Percentiles rank a stretch among this genome's conserved stretches.
Conservation (phyloP, 2,329 filamentous ascomycete species). For the Epichloe scottii region DNA sequence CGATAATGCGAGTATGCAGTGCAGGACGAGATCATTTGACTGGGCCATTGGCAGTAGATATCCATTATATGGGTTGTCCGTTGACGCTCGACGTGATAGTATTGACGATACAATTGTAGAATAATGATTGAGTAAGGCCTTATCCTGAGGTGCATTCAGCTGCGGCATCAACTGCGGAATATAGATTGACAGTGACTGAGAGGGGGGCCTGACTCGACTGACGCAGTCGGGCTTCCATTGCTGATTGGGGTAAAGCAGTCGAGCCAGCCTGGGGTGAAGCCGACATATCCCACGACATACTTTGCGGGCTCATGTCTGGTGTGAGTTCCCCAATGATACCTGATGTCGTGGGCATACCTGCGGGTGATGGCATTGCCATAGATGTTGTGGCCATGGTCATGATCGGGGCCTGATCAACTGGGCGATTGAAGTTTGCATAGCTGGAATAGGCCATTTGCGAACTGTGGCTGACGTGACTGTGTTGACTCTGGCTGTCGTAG, state of each 20-base stretch:
- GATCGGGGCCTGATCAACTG: slow-evolving; percentile 1
- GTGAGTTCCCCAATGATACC: slow-evolving; percentile 6
- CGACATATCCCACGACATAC: slow-evolving; percentile 12
- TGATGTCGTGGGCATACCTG: slow-evolving; percentile 3
- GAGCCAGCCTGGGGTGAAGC: slow-evolving; percentile 13
- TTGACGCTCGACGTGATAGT: slow-evolving; percentile 17
- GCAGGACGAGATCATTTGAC: slow-evolving; percentile 20
- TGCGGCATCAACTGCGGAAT: slow-evolving; percentile 19
- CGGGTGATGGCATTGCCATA: slow-evolving; percentile 2
- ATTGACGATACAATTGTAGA: slow-evolving; percentile 21
- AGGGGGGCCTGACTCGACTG: slow-evolving; percentile 8
- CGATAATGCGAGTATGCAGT: slow-evolving; percentile 21
- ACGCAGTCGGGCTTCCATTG: slow-evolving; percentile 13
- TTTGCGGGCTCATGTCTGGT: slow-evolving; percentile 10
- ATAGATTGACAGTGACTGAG: slow-evolving; percentile 15
- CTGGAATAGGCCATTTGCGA: background rate
- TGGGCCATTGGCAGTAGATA: slow-evolving; percentile 21
- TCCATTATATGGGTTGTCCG: slow-evolving; percentile 19
- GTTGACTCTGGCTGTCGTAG: slow-evolving; percentile 9
- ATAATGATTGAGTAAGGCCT: slow-evolving; percentile 22
- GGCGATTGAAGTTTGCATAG: slow-evolving; percentile 4
- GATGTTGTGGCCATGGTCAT: slow-evolving; percentile 5
- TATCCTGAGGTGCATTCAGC: slow-evolving; percentile 17
- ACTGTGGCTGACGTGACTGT: slow-evolving; percentile 3
- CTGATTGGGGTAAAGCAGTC: slow-evolving; percentile 14